A percentile compares a stretch with the other conserved stretches of the same genome.
phyloP scores from a whole-genome alignment of 2,329 filamentous ascomycete species.

The Cadophora gregata region DNA sequence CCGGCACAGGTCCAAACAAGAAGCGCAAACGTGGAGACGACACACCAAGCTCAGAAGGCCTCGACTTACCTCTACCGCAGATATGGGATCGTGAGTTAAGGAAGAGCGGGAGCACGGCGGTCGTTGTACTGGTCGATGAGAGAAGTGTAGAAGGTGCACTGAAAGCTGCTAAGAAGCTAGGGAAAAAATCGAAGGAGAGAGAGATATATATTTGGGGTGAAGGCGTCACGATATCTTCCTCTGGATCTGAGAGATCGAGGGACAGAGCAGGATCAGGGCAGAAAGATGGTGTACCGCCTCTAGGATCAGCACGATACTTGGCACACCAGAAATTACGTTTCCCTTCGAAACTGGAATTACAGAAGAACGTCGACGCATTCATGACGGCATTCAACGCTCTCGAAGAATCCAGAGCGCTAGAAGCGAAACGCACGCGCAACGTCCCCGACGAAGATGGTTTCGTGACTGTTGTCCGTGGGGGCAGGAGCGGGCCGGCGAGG shows the following conservation, averaged over 20 bases:
- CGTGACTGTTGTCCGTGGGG: constrained; percentile 85
- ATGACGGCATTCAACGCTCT: constrained; percentile 81
- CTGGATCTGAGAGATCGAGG: constrained; percentile 52
- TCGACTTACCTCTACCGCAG: constrained; percentile 72
- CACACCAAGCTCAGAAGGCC: constrained; percentile 60
- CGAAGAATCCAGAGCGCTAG: constrained; percentile 67
- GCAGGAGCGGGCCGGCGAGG: constrained; percentile 74
- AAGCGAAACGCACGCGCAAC: constrained; percentile 69
- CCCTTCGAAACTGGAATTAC: constrained; percentile 69
- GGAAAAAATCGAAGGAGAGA: constrained; percentile 60
- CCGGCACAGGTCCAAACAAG: constrained; percentile 46
- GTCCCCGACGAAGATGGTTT: constrained; percentile 96
- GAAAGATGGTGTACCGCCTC: constrained; percentile 51
- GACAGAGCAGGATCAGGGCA: background rate
- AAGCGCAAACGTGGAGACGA: constrained; percentile 60
- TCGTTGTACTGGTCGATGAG: constrained; percentile 84
- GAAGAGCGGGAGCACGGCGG: constrained; percentile 76
- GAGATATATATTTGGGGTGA: constrained; percentile 73
- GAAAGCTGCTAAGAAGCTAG: constrained; percentile 72
- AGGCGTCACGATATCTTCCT: constrained; percentile 48
- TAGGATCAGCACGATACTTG: constrained; percentile 59
- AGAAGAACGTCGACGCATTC: constrained; percentile 80
- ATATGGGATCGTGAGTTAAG: constrained; percentile 77
- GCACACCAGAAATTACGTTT: constrained; percentile 75
- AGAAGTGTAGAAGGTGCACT: constrained; percentile 77